phyloP scores from a whole-genome alignment of 805 yeast genomes.

The Ogataea polymorpha region DNA sequence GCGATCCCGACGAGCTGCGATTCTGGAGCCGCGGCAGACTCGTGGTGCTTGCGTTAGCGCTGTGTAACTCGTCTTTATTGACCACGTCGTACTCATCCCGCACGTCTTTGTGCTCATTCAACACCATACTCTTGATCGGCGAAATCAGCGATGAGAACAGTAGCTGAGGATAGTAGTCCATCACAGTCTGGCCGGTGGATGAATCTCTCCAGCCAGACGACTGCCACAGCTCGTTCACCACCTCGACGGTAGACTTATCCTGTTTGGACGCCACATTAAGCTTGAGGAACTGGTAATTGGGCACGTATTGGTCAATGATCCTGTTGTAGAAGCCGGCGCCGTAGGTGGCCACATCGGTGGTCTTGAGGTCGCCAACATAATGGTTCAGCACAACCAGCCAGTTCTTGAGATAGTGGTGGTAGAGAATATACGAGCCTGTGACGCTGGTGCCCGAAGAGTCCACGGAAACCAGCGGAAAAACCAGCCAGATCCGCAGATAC shows the following conservation, averaged over 20 bases:
- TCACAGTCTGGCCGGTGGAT: neutral
- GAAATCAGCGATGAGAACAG: conserved; percentile 17
- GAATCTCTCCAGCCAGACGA: conserved; percentile 2
- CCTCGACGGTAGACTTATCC: conserved; percentile 6
- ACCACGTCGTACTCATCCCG: conserved; percentile 46
- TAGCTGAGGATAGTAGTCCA: conserved; percentile 11
- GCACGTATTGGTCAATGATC: conserved; percentile 15
- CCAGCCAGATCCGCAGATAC: conserved; percentile 57
- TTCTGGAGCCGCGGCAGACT: conserved; percentile 16
- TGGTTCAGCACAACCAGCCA: conserved; percentile 47
- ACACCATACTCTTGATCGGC: conserved; percentile 8
- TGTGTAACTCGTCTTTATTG: conserved; percentile 31
- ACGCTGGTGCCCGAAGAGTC: conserved; percentile 26
- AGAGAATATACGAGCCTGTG: conserved; percentile 52
- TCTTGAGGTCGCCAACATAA: conserved; percentile 15
- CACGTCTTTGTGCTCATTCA: conserved; percentile 7
- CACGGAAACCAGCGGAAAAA: conserved; percentile 39
- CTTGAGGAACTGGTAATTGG: conserved; percentile 11
- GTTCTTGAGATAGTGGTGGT: conserved; percentile 42
- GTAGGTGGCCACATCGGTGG: conserved; percentile 9
- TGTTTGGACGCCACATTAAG: conserved; percentile 2
- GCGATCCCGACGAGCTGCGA: conserved; percentile 10
- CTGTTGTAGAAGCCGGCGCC: conserved; percentile 12
- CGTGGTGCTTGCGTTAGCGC: conserved; percentile 7
- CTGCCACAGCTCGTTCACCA: conserved; percentile 13